Evolutionary conservation across 2,329 filamentous ascomycete genomes (phyloP).

Genomic region (Orbilia javanica): DNA sequence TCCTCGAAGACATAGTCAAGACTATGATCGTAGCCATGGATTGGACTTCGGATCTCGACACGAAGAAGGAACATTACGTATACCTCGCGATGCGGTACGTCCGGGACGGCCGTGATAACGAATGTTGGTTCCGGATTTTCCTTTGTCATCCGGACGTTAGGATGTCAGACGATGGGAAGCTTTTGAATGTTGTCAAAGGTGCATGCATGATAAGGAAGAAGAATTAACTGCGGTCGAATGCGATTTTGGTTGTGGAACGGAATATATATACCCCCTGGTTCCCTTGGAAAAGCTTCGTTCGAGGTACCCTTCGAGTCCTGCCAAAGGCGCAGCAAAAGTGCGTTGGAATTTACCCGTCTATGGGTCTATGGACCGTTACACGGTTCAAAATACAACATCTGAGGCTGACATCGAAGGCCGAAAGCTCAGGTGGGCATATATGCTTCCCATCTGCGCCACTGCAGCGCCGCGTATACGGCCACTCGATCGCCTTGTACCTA

Average conservation of each 20-base stretch:
- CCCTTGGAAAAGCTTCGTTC: not conserved
- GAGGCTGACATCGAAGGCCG: not conserved
- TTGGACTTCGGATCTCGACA: not conserved
- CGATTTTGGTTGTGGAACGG: not conserved
- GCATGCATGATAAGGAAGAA: not conserved
- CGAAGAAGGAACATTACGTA: not conserved
- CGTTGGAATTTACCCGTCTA: not conserved
- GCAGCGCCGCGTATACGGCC: no score
- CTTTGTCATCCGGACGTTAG: constrained; percentile 4
- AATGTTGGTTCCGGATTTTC: not conserved
- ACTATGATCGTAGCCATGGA: not conserved
- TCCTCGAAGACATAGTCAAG: not conserved
- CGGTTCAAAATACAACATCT: constrained; percentile 9
- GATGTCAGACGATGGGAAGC: not conserved
- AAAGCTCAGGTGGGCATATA: no score
- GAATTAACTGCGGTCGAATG: no score
- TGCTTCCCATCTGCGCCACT: not conserved
- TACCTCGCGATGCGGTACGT: not conserved
- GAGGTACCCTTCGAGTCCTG: not conserved
- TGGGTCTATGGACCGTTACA: not conserved
- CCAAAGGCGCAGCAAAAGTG: constrained; percentile 6
- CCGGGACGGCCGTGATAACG: not conserved
- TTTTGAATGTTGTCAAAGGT: not conserved
- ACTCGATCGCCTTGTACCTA: no score
- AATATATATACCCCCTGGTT: not conserved